Evolutionary conservation across 345 rosid genomes (phyloP), one percentile per base, ranked within the genome.

Genomic region (Reutealis trisperma): DNA sequence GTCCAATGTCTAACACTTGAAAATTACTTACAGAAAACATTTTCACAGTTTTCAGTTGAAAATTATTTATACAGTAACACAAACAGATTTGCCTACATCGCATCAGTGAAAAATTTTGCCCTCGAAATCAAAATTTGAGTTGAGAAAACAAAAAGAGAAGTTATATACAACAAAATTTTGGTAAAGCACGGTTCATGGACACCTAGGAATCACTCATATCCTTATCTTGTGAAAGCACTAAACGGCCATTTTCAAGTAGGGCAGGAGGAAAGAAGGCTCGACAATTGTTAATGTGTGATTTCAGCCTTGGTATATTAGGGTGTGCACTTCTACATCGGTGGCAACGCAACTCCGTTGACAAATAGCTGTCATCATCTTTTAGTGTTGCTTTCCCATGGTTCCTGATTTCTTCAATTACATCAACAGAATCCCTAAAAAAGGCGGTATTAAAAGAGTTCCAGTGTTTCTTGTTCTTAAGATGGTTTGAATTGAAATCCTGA

Each of bases 401-500:
- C 55, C 70, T 82, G 10, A 93, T 81, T 84, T 92, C 98, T 80
- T 91, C 93, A 21, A 93, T 78, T 55, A 96, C 94, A 72, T 93
- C 98, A 2, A 88, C 87, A 1, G 98, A 93, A 84, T 93, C 94
- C 52, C 89, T 90, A 54, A 92, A 96, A 78, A 96, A 93, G 0
- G 87, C 84, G 13, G 94, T 81, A 51, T 85, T 93, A 85, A 96
- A 93, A 3, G 98, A 87, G 86, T 93, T 93, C 99, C 98, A 96
- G 58, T 93, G 98, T 85, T 91, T 93, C 88, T 93, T 96, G 83
- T 91, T 87, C 89, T 92, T 91, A 73, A 96, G 88, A 71, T 86
- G 78, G 74, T 85, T 85, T 16, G 99, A 93, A 73, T 89, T 83
- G 63, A 96, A 93, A 75, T 96, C 99, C 86, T 96, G 98, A 88